Evolutionary conservation across 2,329 filamentous ascomycete genomes (phyloP), one percentile per base, ranked within the genome.

Genomic region (Neophaeococcomyces mojaviensis): DNA sequence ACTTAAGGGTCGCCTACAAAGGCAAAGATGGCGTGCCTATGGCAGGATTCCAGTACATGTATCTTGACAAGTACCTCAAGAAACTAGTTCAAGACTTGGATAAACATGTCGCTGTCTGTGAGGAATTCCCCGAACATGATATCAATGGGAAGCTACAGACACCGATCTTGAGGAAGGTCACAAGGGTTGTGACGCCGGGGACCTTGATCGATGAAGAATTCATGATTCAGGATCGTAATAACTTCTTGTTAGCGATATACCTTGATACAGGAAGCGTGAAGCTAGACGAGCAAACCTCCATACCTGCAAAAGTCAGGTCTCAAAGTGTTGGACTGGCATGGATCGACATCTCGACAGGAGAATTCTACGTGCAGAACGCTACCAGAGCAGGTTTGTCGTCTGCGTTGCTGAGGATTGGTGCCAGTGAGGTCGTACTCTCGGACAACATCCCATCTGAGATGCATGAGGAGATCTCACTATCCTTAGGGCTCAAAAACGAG

Each of bases 161-260:
- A 16, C 86, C 86, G 12, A 88, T 87, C 3, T 69, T 90, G 52
- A 83, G 92, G 20, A 81, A 74, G 55, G 88, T 98, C 12, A 79
- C 86, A 15, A 82, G 92, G 47, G 83, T 98, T 55, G 81, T 98
- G 59, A 97, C 92, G 1, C 88, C 92, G 1, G 92, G 92, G 16
- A 98, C 92, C 1, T 72, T 98, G 44, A 95, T 98, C 55, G 92
- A 98, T 64, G 92, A 98, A 67, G 89, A 88, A 58, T 98, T 97
- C 64, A 88, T 98, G 73, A 87, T 97, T 61, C 87, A 88, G 1
- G 90, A 86, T 61, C 81, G 86, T 58, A 96, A 92, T 66, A 97
- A 96, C 62, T 98, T 90, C 63, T 74, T 97, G 28, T 77, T 97
- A 62, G 83, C 86, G 31, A 77, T 97, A 39, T 79, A 94, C 59